Conservation (phyloP, 352 stramenopile species). For the Phytopythium ostracodes region DNA sequence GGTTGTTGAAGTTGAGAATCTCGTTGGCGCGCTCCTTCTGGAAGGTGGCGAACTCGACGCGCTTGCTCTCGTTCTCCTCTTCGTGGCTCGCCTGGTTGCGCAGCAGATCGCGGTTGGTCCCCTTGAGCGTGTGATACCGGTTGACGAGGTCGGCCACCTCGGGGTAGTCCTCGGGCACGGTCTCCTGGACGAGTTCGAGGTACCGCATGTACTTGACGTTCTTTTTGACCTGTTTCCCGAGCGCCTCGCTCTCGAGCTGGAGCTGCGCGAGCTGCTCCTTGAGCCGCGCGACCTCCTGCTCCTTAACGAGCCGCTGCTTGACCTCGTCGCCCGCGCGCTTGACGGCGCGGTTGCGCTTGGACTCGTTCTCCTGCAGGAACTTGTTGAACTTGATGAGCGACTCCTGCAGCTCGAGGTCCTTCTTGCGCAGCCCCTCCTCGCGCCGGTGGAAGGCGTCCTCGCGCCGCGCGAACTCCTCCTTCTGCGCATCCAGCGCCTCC, state of each 20-base stretch:
- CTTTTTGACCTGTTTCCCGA: conserved; percentile 60
- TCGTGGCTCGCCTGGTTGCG: conserved; percentile 76
- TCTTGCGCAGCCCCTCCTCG: conserved; percentile 91
- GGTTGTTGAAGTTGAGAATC: conserved; percentile 92
- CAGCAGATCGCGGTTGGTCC: conserved; percentile 84
- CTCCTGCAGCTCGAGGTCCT: conserved; percentile 93
- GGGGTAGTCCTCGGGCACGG: conserved; percentile 88
- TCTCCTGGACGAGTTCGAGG: conserved; percentile 87
- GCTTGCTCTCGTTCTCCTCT: conserved; percentile 85
- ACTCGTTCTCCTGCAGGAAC: conserved; percentile 93
- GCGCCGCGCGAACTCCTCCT: conserved; percentile 90
- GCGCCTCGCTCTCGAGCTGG: conserved; percentile 62
- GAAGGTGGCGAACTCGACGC: conserved; percentile 75
- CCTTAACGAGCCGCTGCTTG: conserved; percentile 88
- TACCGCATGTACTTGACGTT: conserved; percentile 89
- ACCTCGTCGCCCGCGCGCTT: conserved; percentile 91
- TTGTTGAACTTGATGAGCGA: conserved; percentile 98
- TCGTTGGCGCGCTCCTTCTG: conserved; percentile 90
- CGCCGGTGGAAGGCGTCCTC: conserved; percentile 91
- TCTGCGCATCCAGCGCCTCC: conserved; percentile 92
- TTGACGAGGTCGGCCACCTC: conserved; percentile 92
- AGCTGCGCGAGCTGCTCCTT: conserved; percentile 65
- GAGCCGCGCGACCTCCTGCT: conserved; percentile 79
- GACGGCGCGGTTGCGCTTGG: conserved; percentile 90
- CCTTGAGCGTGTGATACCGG: conserved; percentile 89